Conservation (phyloP, 164 flowering plant genomes). For the Aristolochia californica region DNA sequence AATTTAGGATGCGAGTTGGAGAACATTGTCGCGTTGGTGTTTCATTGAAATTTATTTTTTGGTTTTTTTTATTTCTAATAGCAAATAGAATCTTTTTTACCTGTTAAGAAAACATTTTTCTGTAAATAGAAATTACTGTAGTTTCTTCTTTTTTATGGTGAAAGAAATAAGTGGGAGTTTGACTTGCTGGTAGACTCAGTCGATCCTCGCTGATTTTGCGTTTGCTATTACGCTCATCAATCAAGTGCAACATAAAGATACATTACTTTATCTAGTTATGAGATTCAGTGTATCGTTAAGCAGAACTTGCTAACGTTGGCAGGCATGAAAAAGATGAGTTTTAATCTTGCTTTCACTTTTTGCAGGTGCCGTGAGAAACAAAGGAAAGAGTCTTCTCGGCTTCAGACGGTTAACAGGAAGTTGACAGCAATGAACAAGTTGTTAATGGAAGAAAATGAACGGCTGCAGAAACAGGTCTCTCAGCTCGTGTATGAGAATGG, state of each 20-base stretch:
- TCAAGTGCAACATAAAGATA: too few species aligned
- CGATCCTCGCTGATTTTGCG: too few species aligned
- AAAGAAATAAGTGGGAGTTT: neutral
- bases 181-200: neutral
- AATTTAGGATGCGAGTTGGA: too few species aligned
- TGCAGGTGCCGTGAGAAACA: conserved; percentile 78
- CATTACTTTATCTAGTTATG: neutral
- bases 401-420: conserved; percentile 70
- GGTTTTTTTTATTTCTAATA: too few species aligned
- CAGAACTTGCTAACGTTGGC: neutral
- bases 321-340: neutral
- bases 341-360: neutral
- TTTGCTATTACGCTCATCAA: too few species aligned
- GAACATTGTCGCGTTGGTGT: too few species aligned
- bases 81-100: too few species aligned
- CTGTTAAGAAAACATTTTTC: too few species aligned
- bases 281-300: neutral
- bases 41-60: too few species aligned
- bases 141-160: neutral
- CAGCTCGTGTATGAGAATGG: conserved; percentile 76
- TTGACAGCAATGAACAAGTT: conserved; percentile 73
- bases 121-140: too few species aligned
- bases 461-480: conserved; percentile 74
- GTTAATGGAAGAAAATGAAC: conserved; percentile 78
- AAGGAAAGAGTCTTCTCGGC: conserved; percentile 62